Conservation (phyloP, 139 green algal species). For the Chlorella sp. region DNA sequence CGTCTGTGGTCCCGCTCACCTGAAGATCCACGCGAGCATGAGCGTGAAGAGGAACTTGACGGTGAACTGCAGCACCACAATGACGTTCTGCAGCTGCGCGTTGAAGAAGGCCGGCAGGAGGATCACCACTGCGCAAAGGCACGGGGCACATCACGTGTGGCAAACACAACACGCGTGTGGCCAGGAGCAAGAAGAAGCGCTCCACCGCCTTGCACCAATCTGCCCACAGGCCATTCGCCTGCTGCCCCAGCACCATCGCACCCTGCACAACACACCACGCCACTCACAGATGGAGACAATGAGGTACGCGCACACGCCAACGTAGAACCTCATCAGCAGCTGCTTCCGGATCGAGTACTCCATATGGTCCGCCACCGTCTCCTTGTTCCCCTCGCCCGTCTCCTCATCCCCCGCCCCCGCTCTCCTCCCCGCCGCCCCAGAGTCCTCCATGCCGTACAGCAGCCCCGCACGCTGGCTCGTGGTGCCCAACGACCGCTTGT, state of each 20-base stretch:
- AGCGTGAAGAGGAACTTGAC: constrained; percentile 24
- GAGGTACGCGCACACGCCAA: constrained; percentile 18
- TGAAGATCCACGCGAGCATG: constrained; percentile 27
- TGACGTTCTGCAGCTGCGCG: constrained; percentile 22
- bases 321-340: constrained; percentile 23
- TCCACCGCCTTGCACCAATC: too few relatives aligned
- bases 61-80: constrained; percentile 27
- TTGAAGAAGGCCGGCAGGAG: constrained; percentile 28
- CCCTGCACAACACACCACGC: too few relatives aligned
- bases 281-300: constrained; percentile 18
- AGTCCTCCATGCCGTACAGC: constrained; percentile 10
- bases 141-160: too few relatives aligned
- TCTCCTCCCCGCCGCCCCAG: neutral
- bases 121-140: constrained; percentile 24
- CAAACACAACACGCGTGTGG: too few relatives aligned
- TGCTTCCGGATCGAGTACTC: constrained; percentile 19
- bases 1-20: too few relatives aligned
- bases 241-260: too few relatives aligned
- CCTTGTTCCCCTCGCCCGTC: constrained; percentile 14
- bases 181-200: too few relatives aligned
- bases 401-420: constrained; percentile 9
- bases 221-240: too few relatives aligned
- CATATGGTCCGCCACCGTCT: constrained; percentile 27
- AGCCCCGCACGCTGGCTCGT: constrained; percentile 3
- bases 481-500: neutral